These are phyloP conservation scores for Bryum argenteum DNA, from an alignment of 225 moss, liverwort and hornwort genomes.

Conservation along the genomic window DNA sequence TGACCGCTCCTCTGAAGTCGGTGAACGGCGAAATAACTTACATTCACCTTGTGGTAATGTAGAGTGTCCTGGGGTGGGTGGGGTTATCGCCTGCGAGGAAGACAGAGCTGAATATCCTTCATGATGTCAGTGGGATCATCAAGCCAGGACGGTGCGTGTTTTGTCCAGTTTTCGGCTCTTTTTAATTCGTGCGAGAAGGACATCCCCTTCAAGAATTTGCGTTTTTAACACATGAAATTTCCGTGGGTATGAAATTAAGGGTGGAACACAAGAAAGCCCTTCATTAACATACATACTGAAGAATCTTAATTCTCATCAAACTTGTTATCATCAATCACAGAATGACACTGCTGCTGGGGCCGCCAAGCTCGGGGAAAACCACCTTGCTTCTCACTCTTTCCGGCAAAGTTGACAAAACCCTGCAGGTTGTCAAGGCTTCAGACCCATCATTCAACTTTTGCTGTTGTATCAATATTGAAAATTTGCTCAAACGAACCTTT, in stretches of 20 bases:
- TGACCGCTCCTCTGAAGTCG: background rate
- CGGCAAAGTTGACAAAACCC: conserved; percentile 53
- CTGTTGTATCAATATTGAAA: background rate
- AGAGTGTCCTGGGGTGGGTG: conserved; percentile 46
- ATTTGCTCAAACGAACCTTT: no score
- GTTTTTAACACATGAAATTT: no score
- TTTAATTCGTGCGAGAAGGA: background rate
- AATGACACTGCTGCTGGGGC: conserved; percentile 62
- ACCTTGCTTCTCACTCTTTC: conserved; percentile 64
- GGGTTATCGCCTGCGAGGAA: conserved; percentile 63
- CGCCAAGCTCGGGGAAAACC: conserved; percentile 69
- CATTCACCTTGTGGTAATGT: conserved; percentile 5
- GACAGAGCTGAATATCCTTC: conserved; percentile 63
- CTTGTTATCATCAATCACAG: conserved; percentile 24
- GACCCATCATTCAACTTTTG: background rate
- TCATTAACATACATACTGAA: background rate
- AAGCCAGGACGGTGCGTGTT: conserved; percentile 69
- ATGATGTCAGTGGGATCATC: conserved; percentile 71
- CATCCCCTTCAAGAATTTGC: no score
- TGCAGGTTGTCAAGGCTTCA: conserved; percentile 36
- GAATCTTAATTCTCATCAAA: background rate
- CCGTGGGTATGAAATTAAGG: no score
- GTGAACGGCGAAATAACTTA: no score
- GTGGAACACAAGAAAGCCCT: no score
- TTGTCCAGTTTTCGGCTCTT: background rate